These are phyloP conservation scores for Dalbergia cultrata DNA, from an alignment of 306 rosid species.

Conservation along the genomic window DNA sequence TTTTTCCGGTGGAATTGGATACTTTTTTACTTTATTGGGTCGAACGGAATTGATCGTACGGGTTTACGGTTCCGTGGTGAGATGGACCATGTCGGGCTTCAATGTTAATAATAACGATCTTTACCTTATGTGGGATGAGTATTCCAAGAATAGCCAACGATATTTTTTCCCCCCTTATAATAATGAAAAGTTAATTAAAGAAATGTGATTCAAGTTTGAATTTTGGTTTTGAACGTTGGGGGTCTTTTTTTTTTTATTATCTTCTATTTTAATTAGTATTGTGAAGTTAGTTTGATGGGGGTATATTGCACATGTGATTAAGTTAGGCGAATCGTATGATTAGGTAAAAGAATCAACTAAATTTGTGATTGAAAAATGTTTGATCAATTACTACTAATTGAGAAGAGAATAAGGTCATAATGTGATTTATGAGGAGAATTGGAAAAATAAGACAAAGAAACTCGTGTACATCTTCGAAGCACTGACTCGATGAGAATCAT, in stretches of 20 bases:
- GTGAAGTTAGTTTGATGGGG: neutral
- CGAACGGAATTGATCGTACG: constrained; percentile 5
- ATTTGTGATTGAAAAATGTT: too few species aligned
- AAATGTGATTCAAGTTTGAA: neutral
- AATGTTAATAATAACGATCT: neutral
- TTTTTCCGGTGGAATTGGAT: neutral
- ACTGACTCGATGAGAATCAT: too few species aligned
- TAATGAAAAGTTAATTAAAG: neutral
- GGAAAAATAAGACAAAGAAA: too few species aligned
- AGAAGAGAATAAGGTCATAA: too few species aligned
- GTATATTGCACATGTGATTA: too few species aligned
- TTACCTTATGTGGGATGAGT: neutral
- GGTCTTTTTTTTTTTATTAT: neutral
- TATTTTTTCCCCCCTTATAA: neutral
- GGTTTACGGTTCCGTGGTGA: constrained; percentile 20
- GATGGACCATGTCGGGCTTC: constrained; percentile 22
- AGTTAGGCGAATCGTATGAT: neutral
- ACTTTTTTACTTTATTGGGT: constrained; percentile 19
- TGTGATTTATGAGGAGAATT: too few species aligned
- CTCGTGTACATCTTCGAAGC: too few species aligned
- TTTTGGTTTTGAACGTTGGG: constrained; percentile 23
- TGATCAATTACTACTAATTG: too few species aligned
- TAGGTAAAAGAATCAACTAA: neutral
- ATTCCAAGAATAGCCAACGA: constrained; percentile 23
- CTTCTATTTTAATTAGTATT: neutral